Base-by-base conservation (phyloP, 768 basidiomycete species). In the Trametes cinnabarina region DNA sequence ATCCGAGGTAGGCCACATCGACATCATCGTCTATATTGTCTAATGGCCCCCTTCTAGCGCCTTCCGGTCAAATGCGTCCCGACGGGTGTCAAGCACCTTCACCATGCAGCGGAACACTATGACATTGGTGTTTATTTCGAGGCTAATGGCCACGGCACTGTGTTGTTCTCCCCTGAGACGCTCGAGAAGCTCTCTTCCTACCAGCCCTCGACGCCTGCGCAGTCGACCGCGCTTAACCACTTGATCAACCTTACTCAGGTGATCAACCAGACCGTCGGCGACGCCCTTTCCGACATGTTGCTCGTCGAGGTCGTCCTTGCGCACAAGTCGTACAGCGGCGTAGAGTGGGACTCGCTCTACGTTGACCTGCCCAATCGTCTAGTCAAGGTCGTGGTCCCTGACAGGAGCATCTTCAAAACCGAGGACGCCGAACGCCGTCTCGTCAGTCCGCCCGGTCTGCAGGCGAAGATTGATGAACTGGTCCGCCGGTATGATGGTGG, bases 41-140 rank as follows among this genome's bases (percentile, higher is more conserved):
- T 26, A 44, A 6, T 28, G 14, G 39, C 43, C 23, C 19, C 46
- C 19, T 15, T 9, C 34, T 66, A 97, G 94, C 86, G 91, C 49
- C 82, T 98, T 32, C 95, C 97, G 37, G 94, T 98, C 22, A 88
- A 87, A 67, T 99, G 97, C 69, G 94, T 96, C 7, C 79, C 93
- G 2, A 99, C 97, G 15, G 97, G 97, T 25, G 97, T 99, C 59
- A 99, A 99, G 73, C 91, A 98, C 70, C 83, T 98, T 47, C 97
- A 99, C 70, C 95, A 98, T 68, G 97, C 95, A 15, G 97, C 97
- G 11, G 92, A 95, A 66, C 84, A 86, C 66, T 98, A 88, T 73
- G 83, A 93, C 69, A 82, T 99, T 54, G 97, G 97, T n/a, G 92
- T 99, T 43, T 99, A 99, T 75, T 99, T 99, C 67, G 97, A 99